Evolutionary conservation across 2,329 filamentous ascomycete species (phyloP).

Genomic region (Scedosporium minutisporum): DNA sequence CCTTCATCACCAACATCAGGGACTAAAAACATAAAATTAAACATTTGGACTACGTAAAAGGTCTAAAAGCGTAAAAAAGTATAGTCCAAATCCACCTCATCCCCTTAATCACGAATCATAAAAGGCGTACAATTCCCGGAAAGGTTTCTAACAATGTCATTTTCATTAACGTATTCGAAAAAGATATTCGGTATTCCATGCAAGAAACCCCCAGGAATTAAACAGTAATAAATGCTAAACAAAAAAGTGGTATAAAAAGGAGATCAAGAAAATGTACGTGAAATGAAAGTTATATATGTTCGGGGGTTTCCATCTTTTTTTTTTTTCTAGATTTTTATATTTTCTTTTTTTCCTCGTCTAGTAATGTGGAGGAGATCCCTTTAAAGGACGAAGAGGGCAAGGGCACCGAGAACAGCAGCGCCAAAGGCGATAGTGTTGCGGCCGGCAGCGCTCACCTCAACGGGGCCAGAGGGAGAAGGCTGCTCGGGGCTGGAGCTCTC

Average conservation of each 20-base stretch:
- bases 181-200: neutral
- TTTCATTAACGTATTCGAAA: neutral
- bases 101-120: neutral
- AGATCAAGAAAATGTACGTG: neutral
- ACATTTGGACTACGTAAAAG: neutral
- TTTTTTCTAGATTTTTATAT: neutral
- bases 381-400: slow-evolving; percentile 2
- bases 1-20: neutral
- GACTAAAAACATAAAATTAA: neutral
- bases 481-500: neutral
- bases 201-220: neutral
- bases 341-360: neutral
- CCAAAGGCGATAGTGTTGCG: neutral
- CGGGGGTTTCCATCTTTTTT: neutral
- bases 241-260: neutral
- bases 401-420: slow-evolving; percentile 11
- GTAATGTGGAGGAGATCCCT: neutral
- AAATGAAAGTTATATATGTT: neutral
- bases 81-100: neutral
- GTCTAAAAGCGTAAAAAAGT: neutral
- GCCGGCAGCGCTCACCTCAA: neutral
- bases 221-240: neutral
- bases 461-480: neutral
- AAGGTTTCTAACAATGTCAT: neutral
- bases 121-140: neutral